Conservation (phyloP, 345 rosid genomes). For the Salix koriyanagi region DNA sequence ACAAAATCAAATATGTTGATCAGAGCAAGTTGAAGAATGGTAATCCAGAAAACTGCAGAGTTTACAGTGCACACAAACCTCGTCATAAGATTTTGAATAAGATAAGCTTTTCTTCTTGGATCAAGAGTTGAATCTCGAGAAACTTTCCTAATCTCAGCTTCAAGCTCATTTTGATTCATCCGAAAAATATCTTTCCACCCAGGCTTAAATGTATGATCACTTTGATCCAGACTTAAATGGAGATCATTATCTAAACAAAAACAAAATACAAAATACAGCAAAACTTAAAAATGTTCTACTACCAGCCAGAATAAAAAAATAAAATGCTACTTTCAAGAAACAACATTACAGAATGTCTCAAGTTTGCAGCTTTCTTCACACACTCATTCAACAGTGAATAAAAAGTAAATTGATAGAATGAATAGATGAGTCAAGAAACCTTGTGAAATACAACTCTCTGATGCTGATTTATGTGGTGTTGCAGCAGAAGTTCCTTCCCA, state of each 20-base stretch:
- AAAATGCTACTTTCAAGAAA: slow-evolving; percentile 9
- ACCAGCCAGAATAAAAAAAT: not conserved
- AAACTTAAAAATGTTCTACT: slow-evolving; percentile 10
- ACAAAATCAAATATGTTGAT: slow-evolving; percentile 15
- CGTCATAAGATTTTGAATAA: slow-evolving; percentile 71
- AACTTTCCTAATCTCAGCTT: slow-evolving; percentile 58
- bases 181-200: slow-evolving; percentile 67
- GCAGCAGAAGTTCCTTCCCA: slow-evolving; percentile 41
- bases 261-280: not conserved
- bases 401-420: not conserved
- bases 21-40: slow-evolving; percentile 13
- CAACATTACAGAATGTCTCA: not conserved
- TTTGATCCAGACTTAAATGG: slow-evolving; percentile 40
- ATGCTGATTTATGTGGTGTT: slow-evolving; percentile 26
- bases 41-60: not conserved
- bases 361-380: slow-evolving; percentile 4
- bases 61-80: slow-evolving; percentile 37
- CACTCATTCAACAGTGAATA: not conserved
- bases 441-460: slow-evolving; percentile 44
- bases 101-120: slow-evolving; percentile 68
- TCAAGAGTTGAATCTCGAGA: slow-evolving; percentile 76
- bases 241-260: slow-evolving; percentile 35
- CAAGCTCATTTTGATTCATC: slow-evolving; percentile 74
- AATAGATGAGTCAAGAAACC: slow-evolving; percentile 24
- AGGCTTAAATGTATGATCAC: slow-evolving; percentile 51